A percentile compares a stretch with the other conserved stretches of the same genome.
Evolutionary conservation across 2,329 filamentous ascomycete species (phyloP).

Genomic region (Ophiocordyceps camponoti-floridani): DNA sequence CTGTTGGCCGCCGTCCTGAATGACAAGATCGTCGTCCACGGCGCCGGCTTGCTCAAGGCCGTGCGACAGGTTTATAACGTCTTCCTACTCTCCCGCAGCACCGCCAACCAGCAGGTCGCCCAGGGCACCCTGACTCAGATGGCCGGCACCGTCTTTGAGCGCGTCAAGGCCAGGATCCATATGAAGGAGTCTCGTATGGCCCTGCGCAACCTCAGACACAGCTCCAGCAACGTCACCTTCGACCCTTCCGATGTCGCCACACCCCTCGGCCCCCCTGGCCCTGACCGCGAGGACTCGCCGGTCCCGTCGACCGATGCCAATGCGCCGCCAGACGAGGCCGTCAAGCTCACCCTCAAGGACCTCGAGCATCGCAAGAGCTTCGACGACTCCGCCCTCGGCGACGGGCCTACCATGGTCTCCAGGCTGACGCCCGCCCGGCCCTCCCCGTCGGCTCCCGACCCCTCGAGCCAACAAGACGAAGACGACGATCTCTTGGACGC

Average conservation of each 20-base stretch:
- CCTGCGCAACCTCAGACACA: slow-evolving; percentile 30
- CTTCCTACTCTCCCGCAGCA: slow-evolving; percentile 86
- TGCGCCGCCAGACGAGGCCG: slow-evolving; percentile 17
- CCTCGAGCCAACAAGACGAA: slow-evolving; percentile 33
- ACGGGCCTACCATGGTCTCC: slow-evolving; percentile 50
- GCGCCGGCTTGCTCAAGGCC: slow-evolving; percentile 85
- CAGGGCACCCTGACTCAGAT: slow-evolving; percentile 96
- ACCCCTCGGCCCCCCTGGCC: slow-evolving; percentile 17
- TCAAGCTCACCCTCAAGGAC: slow-evolving; percentile 48
- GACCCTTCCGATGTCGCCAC: slow-evolving; percentile 24
- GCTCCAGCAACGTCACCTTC: slow-evolving; percentile 32
- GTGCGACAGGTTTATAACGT: slow-evolving; percentile 98
- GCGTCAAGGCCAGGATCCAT: slow-evolving; percentile 71
- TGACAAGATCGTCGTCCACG: slow-evolving; percentile 97
- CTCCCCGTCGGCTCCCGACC: slow-evolving; percentile 36
- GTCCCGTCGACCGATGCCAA: slow-evolving; percentile 11
- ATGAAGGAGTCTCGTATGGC: slow-evolving; percentile 67
- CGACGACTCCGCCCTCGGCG: slow-evolving; percentile 47
- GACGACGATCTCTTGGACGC: slow-evolving; percentile 45
- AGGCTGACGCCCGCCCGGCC: slow-evolving; percentile 31
- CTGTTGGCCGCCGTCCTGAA: slow-evolving; percentile 88
- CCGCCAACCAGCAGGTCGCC: slow-evolving; percentile 88
- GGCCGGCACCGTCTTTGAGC: slow-evolving; percentile 94
- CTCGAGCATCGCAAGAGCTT: slow-evolving; percentile 51
- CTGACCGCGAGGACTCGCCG: slow-evolving; percentile 15